phyloP scores from a whole-genome alignment of 2,329 filamentous ascomycete species.

The Pseudogymnoascus sp. region DNA sequence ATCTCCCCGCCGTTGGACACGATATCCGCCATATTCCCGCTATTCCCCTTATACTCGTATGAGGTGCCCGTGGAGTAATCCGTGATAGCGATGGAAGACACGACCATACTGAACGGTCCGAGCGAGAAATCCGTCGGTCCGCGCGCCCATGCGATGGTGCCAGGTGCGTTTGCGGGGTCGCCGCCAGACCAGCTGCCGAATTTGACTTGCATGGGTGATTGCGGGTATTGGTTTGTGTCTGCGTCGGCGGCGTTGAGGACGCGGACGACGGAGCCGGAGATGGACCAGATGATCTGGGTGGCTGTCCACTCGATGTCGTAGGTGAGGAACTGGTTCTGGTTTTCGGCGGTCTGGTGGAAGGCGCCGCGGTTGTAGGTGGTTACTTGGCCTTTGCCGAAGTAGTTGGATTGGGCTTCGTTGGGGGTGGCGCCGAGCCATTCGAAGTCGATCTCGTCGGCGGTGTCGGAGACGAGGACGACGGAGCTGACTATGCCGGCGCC shows the following conservation, averaged over 20 bases:
- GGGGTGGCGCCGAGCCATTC: constrained; percentile 84
- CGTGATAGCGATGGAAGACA: constrained; percentile 67
- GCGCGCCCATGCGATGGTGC: constrained; percentile 85
- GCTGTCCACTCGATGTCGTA: constrained; percentile 91
- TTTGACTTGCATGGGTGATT: constrained; percentile 92
- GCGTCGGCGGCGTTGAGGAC: constrained; percentile 66
- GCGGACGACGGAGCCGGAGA: constrained; percentile 71
- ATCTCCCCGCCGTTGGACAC: constrained; percentile 70
- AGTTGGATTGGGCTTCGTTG: constrained; percentile 86
- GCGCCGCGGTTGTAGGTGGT: constrained; percentile 81
- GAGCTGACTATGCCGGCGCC: constrained; percentile 91
- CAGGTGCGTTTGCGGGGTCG: constrained; percentile 65
- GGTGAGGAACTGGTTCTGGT: constrained; percentile 71
- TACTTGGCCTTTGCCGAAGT: constrained; percentile 89
- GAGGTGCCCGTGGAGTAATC: constrained; percentile 90
- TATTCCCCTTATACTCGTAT: constrained; percentile 75
- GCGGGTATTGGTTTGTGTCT: constrained; percentile 72
- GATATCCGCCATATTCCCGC: constrained; percentile 78
- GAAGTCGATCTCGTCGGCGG: constrained; percentile 92
- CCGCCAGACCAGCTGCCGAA: constrained; percentile 90
- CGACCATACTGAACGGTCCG: constrained; percentile 81
- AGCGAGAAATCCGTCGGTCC: constrained; percentile 77
- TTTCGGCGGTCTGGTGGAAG: constrained; percentile 63
- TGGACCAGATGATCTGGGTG: constrained; percentile 78
- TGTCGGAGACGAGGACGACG: constrained; percentile 83